phyloP scores from a whole-genome alignment of 345 rosid species.

The Toxicodendron radicans region DNA sequence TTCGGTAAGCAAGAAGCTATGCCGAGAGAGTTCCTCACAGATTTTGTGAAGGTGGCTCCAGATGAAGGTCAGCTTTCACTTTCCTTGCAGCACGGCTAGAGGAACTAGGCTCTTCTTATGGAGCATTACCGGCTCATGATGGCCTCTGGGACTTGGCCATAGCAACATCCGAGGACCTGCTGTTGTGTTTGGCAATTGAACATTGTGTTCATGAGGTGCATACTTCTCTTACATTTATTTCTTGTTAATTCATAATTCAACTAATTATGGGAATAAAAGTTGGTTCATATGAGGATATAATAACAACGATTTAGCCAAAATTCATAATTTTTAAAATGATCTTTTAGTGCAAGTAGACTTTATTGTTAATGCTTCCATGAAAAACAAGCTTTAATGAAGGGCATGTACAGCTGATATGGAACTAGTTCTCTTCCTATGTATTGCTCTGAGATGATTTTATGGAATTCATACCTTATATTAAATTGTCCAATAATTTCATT shows the following conservation, averaged over 20 bases:
- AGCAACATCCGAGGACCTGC: conserved; percentile 72
- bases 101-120: conserved; percentile 75
- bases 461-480: neutral
- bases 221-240: neutral
- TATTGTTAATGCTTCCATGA: neutral
- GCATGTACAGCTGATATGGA: neutral
- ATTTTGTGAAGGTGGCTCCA: conserved; percentile 85
- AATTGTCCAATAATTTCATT: neutral
- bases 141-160: conserved; percentile 89
- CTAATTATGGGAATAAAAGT: neutral
- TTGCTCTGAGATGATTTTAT: neutral
- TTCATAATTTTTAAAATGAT: neutral
- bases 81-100: conserved; percentile 70
- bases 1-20: conserved; percentile 86
- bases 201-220: conserved; percentile 91
- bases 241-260: neutral
- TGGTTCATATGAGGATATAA: neutral
- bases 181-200: conserved; percentile 81
- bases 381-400: neutral
- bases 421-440: neutral
- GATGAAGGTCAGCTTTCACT: conserved; percentile 87
- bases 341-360: too few species aligned
- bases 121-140: conserved; percentile 88
- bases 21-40: conserved; percentile 91
- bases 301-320: neutral